phyloP scores from a whole-genome alignment of 768 basidiomycete species.

The Boletus rufocinnamomeus region DNA sequence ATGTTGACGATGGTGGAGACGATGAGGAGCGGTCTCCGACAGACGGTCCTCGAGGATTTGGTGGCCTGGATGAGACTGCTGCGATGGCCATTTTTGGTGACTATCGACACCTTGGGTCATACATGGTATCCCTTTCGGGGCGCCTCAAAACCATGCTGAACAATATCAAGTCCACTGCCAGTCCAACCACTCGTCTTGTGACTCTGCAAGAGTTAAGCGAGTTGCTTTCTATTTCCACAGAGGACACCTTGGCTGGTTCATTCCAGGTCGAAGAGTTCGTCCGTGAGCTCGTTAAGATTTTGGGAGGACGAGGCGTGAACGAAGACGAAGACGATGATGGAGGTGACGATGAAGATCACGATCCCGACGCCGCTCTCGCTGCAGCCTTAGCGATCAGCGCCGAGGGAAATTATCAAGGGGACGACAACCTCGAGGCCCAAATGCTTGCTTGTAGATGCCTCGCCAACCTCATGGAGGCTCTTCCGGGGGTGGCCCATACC shows the following conservation, averaged over 20 bases:
- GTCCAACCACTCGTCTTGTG: constrained; percentile 81
- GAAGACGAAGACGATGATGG: constrained; percentile 73
- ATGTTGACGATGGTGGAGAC: constrained; percentile 46
- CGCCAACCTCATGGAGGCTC: constrained; percentile 98
- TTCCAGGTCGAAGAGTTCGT: constrained; percentile 94
- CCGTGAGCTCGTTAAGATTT: constrained; percentile 86
- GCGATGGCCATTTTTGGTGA: constrained; percentile 84
- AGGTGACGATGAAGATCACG: constrained; percentile 64
- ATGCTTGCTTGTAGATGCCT: constrained; percentile 95
- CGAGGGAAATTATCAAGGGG: constrained; percentile 67
- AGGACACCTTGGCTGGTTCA: constrained; percentile 95
- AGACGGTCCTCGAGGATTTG: constrained; percentile 43
- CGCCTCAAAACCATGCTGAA: constrained; percentile 89
- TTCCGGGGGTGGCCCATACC: constrained; percentile 96
- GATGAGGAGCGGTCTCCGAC: constrained; percentile 39
- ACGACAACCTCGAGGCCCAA: constrained; percentile 91
- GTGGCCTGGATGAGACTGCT: constrained; percentile 64
- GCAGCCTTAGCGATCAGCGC: constrained; percentile 84
- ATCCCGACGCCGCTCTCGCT: constrained; percentile 87
- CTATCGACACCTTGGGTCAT: constrained; percentile 87
- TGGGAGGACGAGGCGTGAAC: constrained; percentile 75
- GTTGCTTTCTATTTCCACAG: constrained; percentile 92
- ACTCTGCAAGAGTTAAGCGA: constrained; percentile 96
- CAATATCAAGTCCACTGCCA: constrained; percentile 83
- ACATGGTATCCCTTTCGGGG: constrained; percentile 85